Evolutionary conservation across 2,329 filamentous ascomycete genomes (phyloP), one percentile per base, ranked within the genome.

Genomic region (Aspergillus oerlinghausenensis): DNA sequence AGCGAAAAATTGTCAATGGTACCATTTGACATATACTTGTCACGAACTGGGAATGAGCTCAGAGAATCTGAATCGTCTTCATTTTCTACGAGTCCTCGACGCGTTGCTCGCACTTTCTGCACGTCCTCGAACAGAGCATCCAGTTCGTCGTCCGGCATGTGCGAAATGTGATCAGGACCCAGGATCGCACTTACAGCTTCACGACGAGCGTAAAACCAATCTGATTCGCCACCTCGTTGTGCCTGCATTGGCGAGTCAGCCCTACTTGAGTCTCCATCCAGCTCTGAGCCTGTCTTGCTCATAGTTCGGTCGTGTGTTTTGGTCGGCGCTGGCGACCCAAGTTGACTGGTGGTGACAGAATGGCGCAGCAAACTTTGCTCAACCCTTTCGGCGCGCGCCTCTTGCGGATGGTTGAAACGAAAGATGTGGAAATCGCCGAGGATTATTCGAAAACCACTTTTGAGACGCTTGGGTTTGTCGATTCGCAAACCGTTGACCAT

Each of bases 371-470:
- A 79, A 68, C 90, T 96, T 69, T 91, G 86, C 60, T 96, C 91
- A 11, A 91, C 92, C 54, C 94, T 82, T 75, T 99, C 94, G 3
- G 92, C 93, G 57, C 90, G 87, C 29, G 94, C 94, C 76, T 99
- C 94, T 80, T 96, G 88, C 0, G 94, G 94, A 70, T 99, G 92
- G 67, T 97, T 99, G 79, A 99, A 99, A 55, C 94, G 84, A 77
- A 99, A 97, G 59, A 99, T 99, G 73, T 99, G 94, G 66, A 99
- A 99, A 73, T 99, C 94, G 43, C 94, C 94, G 9, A 99, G 80
- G 60, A 99, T 99, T 54, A 99, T 89, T 60, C 94, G 88, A 71
- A 92, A 96, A 5, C 94, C 94, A 67, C 92, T 97, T 69, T 92
- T 88, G 47, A 99, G 80, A 62, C 92, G 85, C 63, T 88, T 92